Base-by-base conservation (phyloP, 108 stramenopile genomes). In the Pinguiococcus pyrenoidosus region DNA sequence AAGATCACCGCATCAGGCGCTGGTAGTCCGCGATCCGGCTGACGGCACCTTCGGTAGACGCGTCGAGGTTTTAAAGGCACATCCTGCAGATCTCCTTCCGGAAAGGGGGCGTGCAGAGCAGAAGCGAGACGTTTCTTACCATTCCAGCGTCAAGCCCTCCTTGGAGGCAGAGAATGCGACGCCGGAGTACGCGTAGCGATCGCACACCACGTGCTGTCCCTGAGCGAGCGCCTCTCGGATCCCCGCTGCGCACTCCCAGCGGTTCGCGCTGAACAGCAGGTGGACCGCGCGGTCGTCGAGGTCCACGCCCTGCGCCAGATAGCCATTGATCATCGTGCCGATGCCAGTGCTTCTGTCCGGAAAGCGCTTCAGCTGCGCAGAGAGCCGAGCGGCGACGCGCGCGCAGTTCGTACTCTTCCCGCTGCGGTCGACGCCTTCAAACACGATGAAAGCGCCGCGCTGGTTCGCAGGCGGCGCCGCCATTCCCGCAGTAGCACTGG, bases 381-480 rank as follows among this genome's bases (percentile, higher is more conserved):
- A 39, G 28, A 34, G 27, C 18, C 62, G 57, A 6, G 47, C n/a
- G 14, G 29, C 9, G 28, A 74, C 41, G 18, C 43, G 37, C 18
- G 39, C 52, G 9, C 52, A 54, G 53, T 78, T 74, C 20, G 97
- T 99, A 12, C 92, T 92, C 64, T 99, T 99, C 37, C 97, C 97
- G 45, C 91, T 89, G n/a, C 97, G 65, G 51, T 99, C 97, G 24
- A 99, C 85, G 17, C 97, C 97, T 73, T 99, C 97, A 49, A 99
- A 73, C 18, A 99, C 77, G 43, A 99, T 85, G 48, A 99, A 94
- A 30, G 88, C 89, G 4, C 96, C 96, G 24, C 96, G 50, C 22
- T 29, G 45, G 51, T 26, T 44, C 0, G 23, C 26, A 0, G 43
- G 25, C 12, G 25, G 23, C 9, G 43, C 43, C 43, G 25, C 25